Conservation (phyloP, 352 stramenopile species). For the Phytophthora idaei region DNA sequence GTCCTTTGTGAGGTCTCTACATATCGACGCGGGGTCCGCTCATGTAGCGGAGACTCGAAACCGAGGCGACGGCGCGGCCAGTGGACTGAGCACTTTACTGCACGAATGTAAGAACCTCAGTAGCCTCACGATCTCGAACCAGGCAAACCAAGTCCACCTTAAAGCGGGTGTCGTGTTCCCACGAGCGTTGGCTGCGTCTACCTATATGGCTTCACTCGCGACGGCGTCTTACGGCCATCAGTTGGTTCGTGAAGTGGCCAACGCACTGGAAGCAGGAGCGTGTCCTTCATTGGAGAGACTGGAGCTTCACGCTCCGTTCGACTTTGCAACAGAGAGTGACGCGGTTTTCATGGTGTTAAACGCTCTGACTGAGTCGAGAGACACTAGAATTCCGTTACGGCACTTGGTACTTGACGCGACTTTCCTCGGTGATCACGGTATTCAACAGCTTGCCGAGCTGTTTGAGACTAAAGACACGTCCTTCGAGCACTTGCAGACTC, state of each 20-base stretch:
- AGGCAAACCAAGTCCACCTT: conserved; percentile 40
- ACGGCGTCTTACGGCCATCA: conserved; percentile 43
- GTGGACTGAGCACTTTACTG: conserved; percentile 35
- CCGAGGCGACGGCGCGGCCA: conserved; percentile 13
- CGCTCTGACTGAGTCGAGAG: conserved; percentile 27
- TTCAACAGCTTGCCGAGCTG: conserved; percentile 42
- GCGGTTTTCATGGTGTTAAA: conserved; percentile 41
- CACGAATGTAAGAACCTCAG: conserved; percentile 48
- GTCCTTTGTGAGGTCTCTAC: conserved; percentile 50
- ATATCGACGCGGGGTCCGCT: conserved; percentile 38
- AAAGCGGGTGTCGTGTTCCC: conserved; percentile 49
- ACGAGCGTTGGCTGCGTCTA: conserved; percentile 27
- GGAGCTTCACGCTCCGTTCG: conserved; percentile 57
- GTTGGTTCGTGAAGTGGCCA: conserved; percentile 44
- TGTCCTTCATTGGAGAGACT: conserved; percentile 51
- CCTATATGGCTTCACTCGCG: conserved; percentile 25
- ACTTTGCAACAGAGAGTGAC: conserved; percentile 67
- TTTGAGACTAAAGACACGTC: conserved; percentile 26
- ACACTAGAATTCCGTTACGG: conserved; percentile 18
- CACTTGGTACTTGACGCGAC: conserved; percentile 62
- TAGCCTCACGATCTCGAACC: conserved; percentile 58
- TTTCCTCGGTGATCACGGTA: conserved; percentile 57
- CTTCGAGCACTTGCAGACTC: conserved; percentile 42
- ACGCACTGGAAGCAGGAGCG: conserved; percentile 40
- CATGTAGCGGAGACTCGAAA: conserved; percentile 14